Percentiles rank a stretch among this genome's conserved stretches.
These are phyloP conservation scores for Persicaria tinctoria DNA, from an alignment of 148 eudicot species.

Conservation along the genomic window DNA sequence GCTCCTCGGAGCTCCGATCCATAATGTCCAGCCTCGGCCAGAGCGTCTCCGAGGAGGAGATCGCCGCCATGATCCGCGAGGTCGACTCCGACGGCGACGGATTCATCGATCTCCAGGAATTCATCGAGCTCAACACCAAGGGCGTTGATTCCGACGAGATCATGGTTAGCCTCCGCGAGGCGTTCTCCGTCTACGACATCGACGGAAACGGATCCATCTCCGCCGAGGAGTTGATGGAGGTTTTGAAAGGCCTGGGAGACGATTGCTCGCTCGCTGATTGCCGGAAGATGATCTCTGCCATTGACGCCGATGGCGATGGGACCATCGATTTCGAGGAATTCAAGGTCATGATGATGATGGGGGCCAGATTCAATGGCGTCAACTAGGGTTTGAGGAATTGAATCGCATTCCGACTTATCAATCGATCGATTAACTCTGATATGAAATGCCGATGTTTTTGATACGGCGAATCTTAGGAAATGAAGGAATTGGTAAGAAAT, in stretches of 20 bases:
- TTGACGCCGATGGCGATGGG: slow-evolving; percentile 40
- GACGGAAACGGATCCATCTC: slow-evolving; percentile 37
- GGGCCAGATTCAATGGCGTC: slow-evolving; percentile 17
- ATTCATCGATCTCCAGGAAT: slow-evolving; percentile 30
- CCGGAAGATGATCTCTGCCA: slow-evolving; percentile 33
- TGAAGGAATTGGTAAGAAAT: too few relatives aligned
- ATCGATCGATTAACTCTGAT: too few relatives aligned
- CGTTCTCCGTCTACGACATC: slow-evolving; percentile 32
- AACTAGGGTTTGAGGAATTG: too few relatives aligned
- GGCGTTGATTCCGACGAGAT: slow-evolving; percentile 33
- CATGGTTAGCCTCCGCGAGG: slow-evolving; percentile 31
- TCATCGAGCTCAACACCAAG: slow-evolving; percentile 38
- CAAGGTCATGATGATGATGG: slow-evolving; percentile 28
- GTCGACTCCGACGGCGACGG: too few relatives aligned
- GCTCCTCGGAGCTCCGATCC: slow-evolving; percentile 29
- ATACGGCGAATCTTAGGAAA: too few relatives aligned
- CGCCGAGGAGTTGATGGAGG: slow-evolving; percentile 35
- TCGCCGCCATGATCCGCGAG: slow-evolving; percentile 4
- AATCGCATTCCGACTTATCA: too few relatives aligned
- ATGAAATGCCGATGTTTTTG: too few relatives aligned
- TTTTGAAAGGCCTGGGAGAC: slow-evolving; percentile 33
- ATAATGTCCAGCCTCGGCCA: slow-evolving; percentile 31
- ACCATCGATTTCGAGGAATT: slow-evolving; percentile 31
- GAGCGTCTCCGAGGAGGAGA: slow-evolving; percentile 20
- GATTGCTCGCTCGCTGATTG: slow-evolving; percentile 34